phyloP scores from a whole-genome alignment of 345 rosid genomes.

The Salix arbutifolia region DNA sequence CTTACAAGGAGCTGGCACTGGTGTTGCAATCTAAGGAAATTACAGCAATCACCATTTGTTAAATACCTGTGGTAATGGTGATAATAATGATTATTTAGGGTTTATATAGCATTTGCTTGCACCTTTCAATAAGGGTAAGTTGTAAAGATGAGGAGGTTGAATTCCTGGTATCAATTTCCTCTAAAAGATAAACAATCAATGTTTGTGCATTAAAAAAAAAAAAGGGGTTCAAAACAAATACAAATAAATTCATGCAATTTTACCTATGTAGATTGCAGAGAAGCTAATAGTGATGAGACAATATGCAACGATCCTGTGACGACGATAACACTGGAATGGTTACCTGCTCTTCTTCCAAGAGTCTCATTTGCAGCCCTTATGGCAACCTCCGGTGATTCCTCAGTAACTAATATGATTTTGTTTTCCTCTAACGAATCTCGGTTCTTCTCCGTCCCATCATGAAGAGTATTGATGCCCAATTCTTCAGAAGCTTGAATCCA shows the following conservation, averaged over 20 bases:
- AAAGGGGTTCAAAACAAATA: no score
- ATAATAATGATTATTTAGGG: no score
- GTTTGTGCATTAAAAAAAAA: neutral
- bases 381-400: conserved; percentile 26
- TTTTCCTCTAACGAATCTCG: conserved; percentile 17
- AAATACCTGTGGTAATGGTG: no score
- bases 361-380: conserved; percentile 37
- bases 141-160: no score
- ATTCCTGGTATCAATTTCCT: no score
- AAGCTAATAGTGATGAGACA: conserved; percentile 37
- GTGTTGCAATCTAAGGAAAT: no score
- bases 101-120: no score
- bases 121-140: no score
- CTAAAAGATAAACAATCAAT: no score
- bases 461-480: conserved; percentile 34
- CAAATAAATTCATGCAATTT: neutral
- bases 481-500: conserved; percentile 67
- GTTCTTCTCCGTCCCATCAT: conserved; percentile 25
- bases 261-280: conserved; percentile 14
- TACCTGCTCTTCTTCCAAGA: conserved; percentile 29
- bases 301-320: conserved; percentile 64
- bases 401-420: conserved; percentile 35
- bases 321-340: conserved; percentile 31
- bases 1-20: no score
- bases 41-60: no score